These are phyloP conservation scores for Gleditsia sinensis DNA, from an alignment of 306 rosid species.

Conservation along the genomic window DNA sequence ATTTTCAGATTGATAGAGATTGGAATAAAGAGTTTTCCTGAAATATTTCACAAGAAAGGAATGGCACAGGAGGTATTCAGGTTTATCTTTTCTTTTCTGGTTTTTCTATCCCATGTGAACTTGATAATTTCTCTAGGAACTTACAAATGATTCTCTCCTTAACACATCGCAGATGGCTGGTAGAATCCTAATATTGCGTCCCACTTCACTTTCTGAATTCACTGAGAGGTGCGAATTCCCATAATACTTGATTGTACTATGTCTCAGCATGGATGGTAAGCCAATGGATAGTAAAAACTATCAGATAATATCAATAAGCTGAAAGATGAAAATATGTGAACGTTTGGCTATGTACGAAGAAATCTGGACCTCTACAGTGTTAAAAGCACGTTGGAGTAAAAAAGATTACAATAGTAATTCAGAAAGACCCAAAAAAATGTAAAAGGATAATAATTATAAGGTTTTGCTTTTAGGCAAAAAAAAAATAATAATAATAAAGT, in stretches of 20 bases:
- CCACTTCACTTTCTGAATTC: constrained; percentile 79
- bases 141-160: constrained; percentile 21
- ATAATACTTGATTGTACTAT: constrained; percentile 3
- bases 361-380: neutral
- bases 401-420: constrained; percentile 9
- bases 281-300: neutral
- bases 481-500: neutral
- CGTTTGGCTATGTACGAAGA: neutral
- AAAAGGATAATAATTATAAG: neutral
- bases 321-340: constrained; percentile 1
- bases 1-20: constrained; percentile 80
- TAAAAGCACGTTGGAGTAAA: neutral
- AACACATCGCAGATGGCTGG: constrained; percentile 77
- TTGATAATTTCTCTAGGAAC: neutral
- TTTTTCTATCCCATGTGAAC: constrained; percentile 19
- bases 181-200: constrained; percentile 77
- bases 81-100: neutral
- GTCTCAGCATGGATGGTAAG: constrained; percentile 8
- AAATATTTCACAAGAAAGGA: constrained; percentile 74
- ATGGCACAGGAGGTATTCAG: constrained; percentile 80
- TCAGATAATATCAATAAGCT: neutral
- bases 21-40: constrained; percentile 80
- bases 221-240: constrained; percentile 65
- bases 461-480: neutral
- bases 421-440: neutral